phyloP scores from a whole-genome alignment of 2,329 filamentous ascomycete genomes.

The Chaetomiaceae sp. region DNA sequence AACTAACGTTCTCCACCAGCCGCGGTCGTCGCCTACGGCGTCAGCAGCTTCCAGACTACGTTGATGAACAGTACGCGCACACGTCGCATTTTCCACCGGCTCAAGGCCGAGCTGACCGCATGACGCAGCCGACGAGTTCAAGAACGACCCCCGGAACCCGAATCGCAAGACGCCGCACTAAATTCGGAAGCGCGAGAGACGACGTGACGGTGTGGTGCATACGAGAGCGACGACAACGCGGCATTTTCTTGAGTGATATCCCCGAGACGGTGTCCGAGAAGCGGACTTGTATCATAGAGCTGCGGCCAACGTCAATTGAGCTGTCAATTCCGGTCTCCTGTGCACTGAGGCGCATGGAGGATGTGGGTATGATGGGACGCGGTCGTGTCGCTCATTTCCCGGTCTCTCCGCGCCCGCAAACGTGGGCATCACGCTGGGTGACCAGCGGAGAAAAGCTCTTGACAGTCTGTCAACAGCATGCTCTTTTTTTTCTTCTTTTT shows the following conservation, averaged over 20 bases:
- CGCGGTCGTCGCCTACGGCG: slow-evolving; percentile 79
- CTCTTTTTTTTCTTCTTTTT: no score
- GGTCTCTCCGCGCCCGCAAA: no score
- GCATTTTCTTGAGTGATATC: slow-evolving; percentile 19
- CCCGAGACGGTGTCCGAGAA: slow-evolving; percentile 14
- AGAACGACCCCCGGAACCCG: slow-evolving; percentile 93
- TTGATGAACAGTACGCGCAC: slow-evolving; percentile 65
- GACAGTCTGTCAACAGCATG: slow-evolving; percentile 8
- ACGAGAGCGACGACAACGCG: slow-evolving; percentile 20
- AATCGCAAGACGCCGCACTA: slow-evolving; percentile 46
- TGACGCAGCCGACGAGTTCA: slow-evolving; percentile 76
- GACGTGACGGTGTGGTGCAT: slow-evolving; percentile 15
- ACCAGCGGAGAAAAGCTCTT: background rate
- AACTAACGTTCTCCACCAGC: slow-evolving; percentile 44
- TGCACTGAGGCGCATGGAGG: slow-evolving; percentile 6
- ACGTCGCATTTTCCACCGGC: slow-evolving; percentile 1
- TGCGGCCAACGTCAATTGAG: slow-evolving; percentile 24
- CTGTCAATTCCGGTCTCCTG: slow-evolving; percentile 13
- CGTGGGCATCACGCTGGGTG: no score
- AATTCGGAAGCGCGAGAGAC: slow-evolving; percentile 17
- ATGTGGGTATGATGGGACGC: background rate
- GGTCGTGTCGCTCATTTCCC: no score
- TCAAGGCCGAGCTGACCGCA: slow-evolving; percentile 14
- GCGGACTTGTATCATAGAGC: slow-evolving; percentile 40
- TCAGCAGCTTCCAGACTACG: slow-evolving; percentile 75